These are phyloP conservation scores for Rhododendron mucronatum DNA, from an alignment of 148 eudicot species.

Conservation along the genomic window DNA sequence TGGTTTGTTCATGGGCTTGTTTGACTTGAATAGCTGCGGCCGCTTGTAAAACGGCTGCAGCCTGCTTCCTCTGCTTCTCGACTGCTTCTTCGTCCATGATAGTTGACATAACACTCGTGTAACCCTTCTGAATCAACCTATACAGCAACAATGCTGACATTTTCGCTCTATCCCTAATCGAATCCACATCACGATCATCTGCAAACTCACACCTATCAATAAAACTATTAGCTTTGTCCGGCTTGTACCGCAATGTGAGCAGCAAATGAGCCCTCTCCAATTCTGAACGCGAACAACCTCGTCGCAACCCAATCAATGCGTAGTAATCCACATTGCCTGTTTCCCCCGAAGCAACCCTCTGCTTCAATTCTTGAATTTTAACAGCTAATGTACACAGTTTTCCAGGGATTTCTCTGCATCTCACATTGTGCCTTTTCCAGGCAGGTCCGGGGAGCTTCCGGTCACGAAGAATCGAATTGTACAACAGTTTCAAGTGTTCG, in stretches of 20 bases:
- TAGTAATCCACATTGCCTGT: conserved; percentile 75
- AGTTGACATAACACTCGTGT: conserved; percentile 38
- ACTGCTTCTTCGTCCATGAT: conserved; percentile 54
- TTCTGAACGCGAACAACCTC: conserved; percentile 88
- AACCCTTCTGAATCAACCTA: conserved; percentile 73
- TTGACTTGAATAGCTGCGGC: conserved; percentile 20
- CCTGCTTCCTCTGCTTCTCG: conserved; percentile 57
- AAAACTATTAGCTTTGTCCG: conserved; percentile 63
- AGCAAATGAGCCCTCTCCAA: conserved; percentile 83
- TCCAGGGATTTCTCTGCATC: conserved; percentile 77
- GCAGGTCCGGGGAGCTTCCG: conserved; percentile 75
- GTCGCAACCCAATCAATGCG: conserved; percentile 65
- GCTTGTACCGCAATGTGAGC: conserved; percentile 71
- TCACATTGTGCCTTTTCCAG: conserved; percentile 65
- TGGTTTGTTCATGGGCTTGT: conserved; percentile 21
- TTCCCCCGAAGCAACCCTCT: conserved; percentile 74
- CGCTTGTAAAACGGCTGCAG: conserved; percentile 42
- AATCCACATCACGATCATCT: conserved; percentile 57
- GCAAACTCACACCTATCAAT: conserved; percentile 77
- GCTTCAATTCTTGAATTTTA: conserved; percentile 66
- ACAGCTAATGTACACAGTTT: conserved; percentile 43
- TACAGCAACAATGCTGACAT: conserved; percentile 65
- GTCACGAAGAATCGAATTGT: conserved; percentile 71
- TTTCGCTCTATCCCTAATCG: conserved; percentile 57
- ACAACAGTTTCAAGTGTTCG: conserved; percentile 79